A percentile compares a stretch with the other conserved stretches of the same genome.
Conservation (phyloP, 1,284 basidiomycete species). For the Puccinia novopanici region DNA sequence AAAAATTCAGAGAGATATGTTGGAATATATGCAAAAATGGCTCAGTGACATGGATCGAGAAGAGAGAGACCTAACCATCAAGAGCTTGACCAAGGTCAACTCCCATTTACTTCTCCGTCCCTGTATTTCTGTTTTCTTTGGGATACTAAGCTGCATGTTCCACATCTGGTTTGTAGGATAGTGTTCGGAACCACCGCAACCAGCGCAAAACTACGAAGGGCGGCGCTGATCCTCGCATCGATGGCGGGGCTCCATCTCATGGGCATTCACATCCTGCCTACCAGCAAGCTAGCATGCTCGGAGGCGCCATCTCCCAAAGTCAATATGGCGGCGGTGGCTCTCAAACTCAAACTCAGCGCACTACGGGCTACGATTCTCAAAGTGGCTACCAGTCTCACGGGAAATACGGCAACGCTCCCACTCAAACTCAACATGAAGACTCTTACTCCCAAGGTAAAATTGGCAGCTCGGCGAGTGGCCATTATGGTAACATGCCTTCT, state of each 20-base stretch:
- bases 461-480: background rate
- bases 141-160: no score
- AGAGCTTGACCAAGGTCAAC: slow-evolving; percentile 40
- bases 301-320: slow-evolving; percentile 16
- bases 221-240: slow-evolving; percentile 33
- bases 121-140: slow-evolving; percentile 1
- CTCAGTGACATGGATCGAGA: slow-evolving; percentile 64
- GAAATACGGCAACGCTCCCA: background rate
- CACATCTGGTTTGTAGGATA: slow-evolving; percentile 15
- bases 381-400: slow-evolving; percentile 14
- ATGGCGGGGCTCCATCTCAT: slow-evolving; percentile 6
- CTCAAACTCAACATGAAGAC: background rate
- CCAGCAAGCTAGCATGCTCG: slow-evolving; percentile 20
- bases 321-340: background rate
- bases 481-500: background rate
- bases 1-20: slow-evolving; percentile 77
- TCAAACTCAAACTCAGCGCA: slow-evolving; percentile 13
- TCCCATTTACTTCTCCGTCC: background rate
- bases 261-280: slow-evolving; percentile 35
- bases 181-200: slow-evolving; percentile 45
- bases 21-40: slow-evolving; percentile 67
- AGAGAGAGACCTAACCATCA: slow-evolving; percentile 57
- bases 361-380: slow-evolving; percentile 1
- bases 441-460: background rate
- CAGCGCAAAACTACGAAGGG: slow-evolving; percentile 42